Evolutionary conservation across 768 basidiomycete species (phyloP).

Genomic region (Aureoboletus auriporus): DNA sequence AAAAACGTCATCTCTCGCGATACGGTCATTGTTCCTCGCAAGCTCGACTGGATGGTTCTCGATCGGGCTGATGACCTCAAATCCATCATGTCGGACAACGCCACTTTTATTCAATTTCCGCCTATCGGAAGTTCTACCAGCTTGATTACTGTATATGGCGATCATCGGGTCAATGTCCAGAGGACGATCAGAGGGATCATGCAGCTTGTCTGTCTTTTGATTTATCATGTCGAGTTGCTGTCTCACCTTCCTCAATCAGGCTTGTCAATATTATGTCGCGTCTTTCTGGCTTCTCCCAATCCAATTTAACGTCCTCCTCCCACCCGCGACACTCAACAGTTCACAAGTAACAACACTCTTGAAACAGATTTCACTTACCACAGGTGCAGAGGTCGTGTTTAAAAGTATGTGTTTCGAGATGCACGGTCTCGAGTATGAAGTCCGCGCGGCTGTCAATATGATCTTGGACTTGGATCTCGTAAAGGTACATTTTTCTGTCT

Average conservation of each 20-base stretch:
- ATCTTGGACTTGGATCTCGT: slow-evolving; percentile 89
- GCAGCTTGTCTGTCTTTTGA: slow-evolving; percentile 68
- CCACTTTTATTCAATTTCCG: slow-evolving; percentile 92
- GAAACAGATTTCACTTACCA: slow-evolving; percentile 80
- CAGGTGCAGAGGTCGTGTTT: slow-evolving; percentile 93
- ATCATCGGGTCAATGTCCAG: slow-evolving; percentile 91
- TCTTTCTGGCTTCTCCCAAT: slow-evolving; percentile 95
- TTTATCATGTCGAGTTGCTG: slow-evolving; percentile 17
- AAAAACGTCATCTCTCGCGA: slow-evolving; percentile 89
- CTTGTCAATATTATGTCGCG: slow-evolving; percentile 94
- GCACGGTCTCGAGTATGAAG: slow-evolving; percentile 91
- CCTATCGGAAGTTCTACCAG: slow-evolving; percentile 90
- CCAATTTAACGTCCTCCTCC: slow-evolving; percentile 88
- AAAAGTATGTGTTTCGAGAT: slow-evolving; percentile 98
- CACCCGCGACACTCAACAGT: slow-evolving; percentile 75
- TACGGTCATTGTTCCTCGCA: slow-evolving; percentile 91
- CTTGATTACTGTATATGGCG: slow-evolving; percentile 90
- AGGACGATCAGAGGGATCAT: slow-evolving; percentile 91
- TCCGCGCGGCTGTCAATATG: slow-evolving; percentile 79
- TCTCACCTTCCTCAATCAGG: slow-evolving; percentile 41
- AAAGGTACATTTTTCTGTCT: slow-evolving; percentile 50
- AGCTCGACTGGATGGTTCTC: slow-evolving; percentile 98
- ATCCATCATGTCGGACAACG: slow-evolving; percentile 92
- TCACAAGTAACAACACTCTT: slow-evolving; percentile 80
- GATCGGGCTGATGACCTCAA: slow-evolving; percentile 93